A percentile compares a stretch with the other conserved stretches of the same genome.
Conservation (phyloP, 805 yeast genomes). For the Priceomyces castillae region DNA sequence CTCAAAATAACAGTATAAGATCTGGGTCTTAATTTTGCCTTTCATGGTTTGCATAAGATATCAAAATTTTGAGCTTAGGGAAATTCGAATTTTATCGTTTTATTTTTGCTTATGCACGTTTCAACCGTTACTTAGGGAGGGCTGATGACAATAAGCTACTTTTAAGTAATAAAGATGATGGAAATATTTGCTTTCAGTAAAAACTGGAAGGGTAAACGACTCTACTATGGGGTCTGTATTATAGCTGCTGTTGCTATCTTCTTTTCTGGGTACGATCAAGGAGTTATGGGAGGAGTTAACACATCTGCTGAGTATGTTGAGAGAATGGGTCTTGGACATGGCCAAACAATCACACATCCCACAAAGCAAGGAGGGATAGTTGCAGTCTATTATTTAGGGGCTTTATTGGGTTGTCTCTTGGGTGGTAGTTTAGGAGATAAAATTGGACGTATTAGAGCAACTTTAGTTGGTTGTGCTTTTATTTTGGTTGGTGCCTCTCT, state of each 20-base stretch:
- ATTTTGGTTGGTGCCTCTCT: not conserved
- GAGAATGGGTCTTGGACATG: not conserved
- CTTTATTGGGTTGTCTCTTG: conserved; percentile 7
- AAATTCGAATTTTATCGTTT: not conserved
- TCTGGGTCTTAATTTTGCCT: no score
- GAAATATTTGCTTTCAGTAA: not conserved
- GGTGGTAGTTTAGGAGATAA: not conserved
- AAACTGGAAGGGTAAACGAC: not conserved
- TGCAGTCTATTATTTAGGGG: conserved; percentile 20
- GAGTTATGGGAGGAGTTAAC: not conserved
- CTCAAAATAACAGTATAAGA: no score
- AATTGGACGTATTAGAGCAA: not conserved
- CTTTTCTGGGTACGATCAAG: conserved; percentile 12
- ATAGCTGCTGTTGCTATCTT: conserved; percentile 16
- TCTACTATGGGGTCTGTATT: not conserved
- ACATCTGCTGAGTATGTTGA: conserved; percentile 14
- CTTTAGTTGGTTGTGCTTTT: not conserved
- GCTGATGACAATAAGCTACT: not conserved
- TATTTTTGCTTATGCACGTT: no score
- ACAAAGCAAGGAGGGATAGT: conserved; percentile 14
- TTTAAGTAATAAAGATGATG: not conserved
- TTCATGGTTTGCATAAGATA: not conserved
- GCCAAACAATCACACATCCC: conserved; percentile 14
- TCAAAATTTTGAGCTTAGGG: not conserved
- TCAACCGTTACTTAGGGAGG: no score